These are phyloP conservation scores for Penicillium ucsense DNA, from an alignment of 495 filamentous ascomycete species.

Conservation along the genomic window DNA sequence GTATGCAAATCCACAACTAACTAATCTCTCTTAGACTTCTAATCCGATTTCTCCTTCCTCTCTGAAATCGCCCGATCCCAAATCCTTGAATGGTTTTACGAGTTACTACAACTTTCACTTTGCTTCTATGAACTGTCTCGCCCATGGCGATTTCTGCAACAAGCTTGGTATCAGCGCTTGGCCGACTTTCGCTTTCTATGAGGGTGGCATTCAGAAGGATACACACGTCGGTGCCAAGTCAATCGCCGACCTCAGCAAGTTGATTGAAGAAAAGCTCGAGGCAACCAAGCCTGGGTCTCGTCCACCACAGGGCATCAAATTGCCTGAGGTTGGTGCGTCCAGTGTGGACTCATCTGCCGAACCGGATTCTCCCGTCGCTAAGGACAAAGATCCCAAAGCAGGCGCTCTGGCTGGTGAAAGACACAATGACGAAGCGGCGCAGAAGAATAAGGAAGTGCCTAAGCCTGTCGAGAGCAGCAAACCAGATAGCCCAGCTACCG, in stretches of 20 bases:
- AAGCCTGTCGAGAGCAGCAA: conserved; percentile 20
- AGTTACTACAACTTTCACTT: conserved; percentile 87
- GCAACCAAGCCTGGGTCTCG: conserved; percentile 68
- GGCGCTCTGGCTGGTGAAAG: conserved; percentile 37
- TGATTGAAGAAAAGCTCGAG: conserved; percentile 72
- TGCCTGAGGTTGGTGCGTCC: conserved; percentile 50
- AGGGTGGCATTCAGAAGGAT: conserved; percentile 63
- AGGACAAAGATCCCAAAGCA: conserved; percentile 40
- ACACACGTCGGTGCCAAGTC: conserved; percentile 48
- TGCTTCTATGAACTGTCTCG: conserved; percentile 72
- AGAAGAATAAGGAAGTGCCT: conserved; percentile 13
- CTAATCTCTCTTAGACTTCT: conserved; percentile 51
- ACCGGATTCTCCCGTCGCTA: conserved; percentile 34
- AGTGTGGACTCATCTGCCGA: conserved; percentile 38
- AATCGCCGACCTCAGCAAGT: conserved; percentile 51
- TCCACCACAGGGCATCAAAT: conserved; percentile 47
- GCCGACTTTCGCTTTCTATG: conserved; percentile 72
- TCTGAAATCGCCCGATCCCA: conserved; percentile 30
- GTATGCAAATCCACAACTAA: neutral
- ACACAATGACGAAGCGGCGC: conserved; percentile 30
- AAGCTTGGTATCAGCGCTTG: conserved; percentile 54
- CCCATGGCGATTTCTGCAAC: conserved; percentile 63
- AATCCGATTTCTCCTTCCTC: conserved; percentile 47
- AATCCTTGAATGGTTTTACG: conserved; percentile 53
- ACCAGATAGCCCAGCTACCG: conserved; percentile 11